Evolutionary conservation across 768 basidiomycete genomes (phyloP).

Genomic region (Mycena crocata): DNA sequence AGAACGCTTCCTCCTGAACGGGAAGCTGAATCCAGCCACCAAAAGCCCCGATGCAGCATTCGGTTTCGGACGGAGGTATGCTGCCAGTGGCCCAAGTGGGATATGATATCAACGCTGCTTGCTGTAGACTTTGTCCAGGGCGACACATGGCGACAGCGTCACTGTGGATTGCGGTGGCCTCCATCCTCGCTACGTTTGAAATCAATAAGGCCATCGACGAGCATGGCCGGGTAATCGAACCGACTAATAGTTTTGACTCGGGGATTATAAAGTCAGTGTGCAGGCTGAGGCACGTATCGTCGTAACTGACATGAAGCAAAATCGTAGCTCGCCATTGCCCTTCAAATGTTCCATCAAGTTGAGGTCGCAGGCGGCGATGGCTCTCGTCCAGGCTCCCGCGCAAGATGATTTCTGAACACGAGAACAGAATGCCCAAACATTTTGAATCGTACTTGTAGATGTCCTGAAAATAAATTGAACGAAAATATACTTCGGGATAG

Average conservation of each 20-base stretch:
- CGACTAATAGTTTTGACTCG: conserved; percentile 19
- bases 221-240: conserved; percentile 34
- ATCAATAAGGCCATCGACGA: conserved; percentile 38
- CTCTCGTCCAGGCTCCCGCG: too few relatives aligned
- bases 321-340: too few relatives aligned
- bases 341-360: conserved; percentile 9
- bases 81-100: too few relatives aligned
- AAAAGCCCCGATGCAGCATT: conserved; percentile 30
- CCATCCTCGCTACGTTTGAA: conserved; percentile 40
- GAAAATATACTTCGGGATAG: too few relatives aligned
- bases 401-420: too few relatives aligned
- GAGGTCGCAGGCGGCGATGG: conserved; percentile 3
- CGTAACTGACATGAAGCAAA: too few relatives aligned
- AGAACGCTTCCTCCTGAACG: conserved; percentile 49
- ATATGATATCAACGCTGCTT: too few relatives aligned
- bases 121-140: conserved; percentile 34
- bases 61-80: conserved; percentile 42
- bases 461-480: too few relatives aligned
- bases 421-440: too few relatives aligned
- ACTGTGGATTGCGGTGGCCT: conserved; percentile 40
- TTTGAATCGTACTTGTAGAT: too few relatives aligned
- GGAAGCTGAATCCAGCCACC: conserved; percentile 32
- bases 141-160: conserved; percentile 37
- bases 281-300: too few relatives aligned
- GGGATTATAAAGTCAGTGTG: not conserved